Base-by-base conservation (phyloP, 805 yeast species). In the Wickerhamomyces bisporus region DNA sequence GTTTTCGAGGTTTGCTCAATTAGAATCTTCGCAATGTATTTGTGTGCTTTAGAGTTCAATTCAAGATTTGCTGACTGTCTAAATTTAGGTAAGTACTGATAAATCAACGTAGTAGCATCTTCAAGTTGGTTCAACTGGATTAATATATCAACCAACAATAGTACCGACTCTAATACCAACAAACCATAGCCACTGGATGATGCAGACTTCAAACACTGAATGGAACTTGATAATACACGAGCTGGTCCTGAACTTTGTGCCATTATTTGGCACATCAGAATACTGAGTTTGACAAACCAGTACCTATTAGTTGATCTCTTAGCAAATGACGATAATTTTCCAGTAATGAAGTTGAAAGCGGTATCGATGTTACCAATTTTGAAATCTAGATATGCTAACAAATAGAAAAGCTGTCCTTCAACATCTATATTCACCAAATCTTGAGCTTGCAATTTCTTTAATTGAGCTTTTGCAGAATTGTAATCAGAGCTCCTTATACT, bases 191-290 rank as follows among this genome's bases (percentile, higher is more conserved):
- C 76, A 8, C 72, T 63, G 4, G 55, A 50, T 16, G 67, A 65
- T 0, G 83, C 73, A 11, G 65, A 49, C 33, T 71, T 68, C 2
- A 81, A 56, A 36, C 77, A 66, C 43, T 74, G 75, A 6, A 74
- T 52, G 0, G 79, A 49, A 15, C 70, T 50, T 1, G 81, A 69
- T 8, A 81, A 44, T 0, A 74, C 76, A 40, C 81, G 64, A 9
- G 70, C 55, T 12, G 77, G 73, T 5, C 66, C 57, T 0, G 73
- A 70, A 13, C 71, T 54, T 5, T 58, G 47, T 18, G 69, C 47
- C 41, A 77, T 57, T 1, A 76, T 62, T 12, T 60, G 49, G 30
- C 76, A 68, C 47, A 73, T 71, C 35, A 77, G 48, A 10, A 77
- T 47, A 33, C 68, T 73, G 39, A 72, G 66, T 48, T 65, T 65